These are phyloP conservation scores for Fusarium neocosmosporiellum DNA, from an alignment of 2,329 filamentous ascomycete species.

Conservation along the genomic window DNA sequence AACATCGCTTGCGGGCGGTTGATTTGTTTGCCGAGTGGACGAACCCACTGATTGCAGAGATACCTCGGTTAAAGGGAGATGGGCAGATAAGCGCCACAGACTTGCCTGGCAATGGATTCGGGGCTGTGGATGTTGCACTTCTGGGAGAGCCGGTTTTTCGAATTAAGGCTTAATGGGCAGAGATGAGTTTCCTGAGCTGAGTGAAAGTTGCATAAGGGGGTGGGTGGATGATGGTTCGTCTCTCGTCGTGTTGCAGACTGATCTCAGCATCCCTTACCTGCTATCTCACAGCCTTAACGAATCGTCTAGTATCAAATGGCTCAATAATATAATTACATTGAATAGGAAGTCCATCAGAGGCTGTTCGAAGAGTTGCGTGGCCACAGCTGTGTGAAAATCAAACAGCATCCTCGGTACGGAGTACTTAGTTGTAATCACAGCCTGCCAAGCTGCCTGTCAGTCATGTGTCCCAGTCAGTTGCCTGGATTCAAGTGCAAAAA, in stretches of 20 bases:
- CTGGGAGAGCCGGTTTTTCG: not conserved
- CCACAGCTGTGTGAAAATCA: not conserved
- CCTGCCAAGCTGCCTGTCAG: not conserved
- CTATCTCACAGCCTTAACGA: not conserved
- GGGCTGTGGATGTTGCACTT: not conserved
- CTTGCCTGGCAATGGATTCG: constrained; percentile 7
- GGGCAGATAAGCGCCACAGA: not conserved
- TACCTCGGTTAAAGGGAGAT: constrained; percentile 2
- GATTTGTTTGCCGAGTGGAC: constrained; percentile 17
- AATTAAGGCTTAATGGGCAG: not conserved
- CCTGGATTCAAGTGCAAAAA: not conserved
- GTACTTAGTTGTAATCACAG: not conserved
- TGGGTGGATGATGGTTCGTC: not conserved
- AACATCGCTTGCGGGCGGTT: not conserved
- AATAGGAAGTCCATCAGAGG: not conserved
- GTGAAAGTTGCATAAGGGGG: not conserved
- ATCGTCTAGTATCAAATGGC: not conserved
- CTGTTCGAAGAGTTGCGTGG: not conserved
- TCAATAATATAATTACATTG: not conserved
- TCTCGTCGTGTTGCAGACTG: not conserved
- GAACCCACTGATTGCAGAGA: constrained; percentile 9
- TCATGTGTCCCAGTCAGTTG: not conserved
- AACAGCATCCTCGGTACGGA: not conserved
- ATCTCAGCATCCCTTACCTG: not conserved
- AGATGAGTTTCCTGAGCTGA: not conserved